A percentile compares a stretch with the other conserved stretches of the same genome.
phyloP scores from a whole-genome alignment of 768 basidiomycete species.

The Pleurotus cornucopiae region DNA sequence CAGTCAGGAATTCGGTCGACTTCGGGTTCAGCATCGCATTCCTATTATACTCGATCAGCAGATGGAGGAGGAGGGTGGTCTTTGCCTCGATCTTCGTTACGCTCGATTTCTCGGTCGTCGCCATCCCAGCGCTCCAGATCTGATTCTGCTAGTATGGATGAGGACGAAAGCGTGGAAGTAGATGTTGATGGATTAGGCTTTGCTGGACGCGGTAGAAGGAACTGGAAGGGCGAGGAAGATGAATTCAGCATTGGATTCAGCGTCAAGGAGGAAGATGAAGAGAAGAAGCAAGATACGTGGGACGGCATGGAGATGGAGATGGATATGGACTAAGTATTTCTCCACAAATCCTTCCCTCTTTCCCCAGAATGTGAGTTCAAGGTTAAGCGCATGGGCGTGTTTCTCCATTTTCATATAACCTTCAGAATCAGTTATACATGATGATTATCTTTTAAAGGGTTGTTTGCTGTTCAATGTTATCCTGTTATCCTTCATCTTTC shows the following conservation, averaged over 20 bases:
- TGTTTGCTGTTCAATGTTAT: too few species aligned
- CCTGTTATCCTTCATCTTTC: too few species aligned
- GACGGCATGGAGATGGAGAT: slow-evolving; percentile 72
- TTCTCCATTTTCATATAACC: too few species aligned
- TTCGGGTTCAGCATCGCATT: slow-evolving; percentile 17
- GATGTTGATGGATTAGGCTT: slow-evolving; percentile 14
- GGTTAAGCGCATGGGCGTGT: too few species aligned
- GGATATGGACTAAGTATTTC: slow-evolving; percentile 51
- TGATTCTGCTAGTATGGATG: slow-evolving; percentile 24
- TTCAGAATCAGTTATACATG: too few species aligned
- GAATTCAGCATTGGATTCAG: slow-evolving; percentile 34
- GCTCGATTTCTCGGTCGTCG: slow-evolving; percentile 35
- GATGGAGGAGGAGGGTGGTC: slow-evolving; percentile 40
- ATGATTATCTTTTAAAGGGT: too few species aligned
- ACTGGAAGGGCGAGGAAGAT: slow-evolving; percentile 40
- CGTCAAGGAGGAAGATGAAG: slow-evolving; percentile 45
- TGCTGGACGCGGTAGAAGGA: slow-evolving; percentile 18
- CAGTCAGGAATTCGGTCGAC: neutral
- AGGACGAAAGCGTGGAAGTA: slow-evolving; percentile 27
- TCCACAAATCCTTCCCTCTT: too few species aligned
- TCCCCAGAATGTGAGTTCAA: too few species aligned
- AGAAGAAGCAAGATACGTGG: slow-evolving; percentile 37
- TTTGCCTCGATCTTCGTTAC: slow-evolving; percentile 49
- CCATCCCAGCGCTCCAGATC: slow-evolving; percentile 21
- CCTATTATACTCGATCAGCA: slow-evolving; percentile 18